Percentiles rank a stretch among this genome's conserved stretches.
Conservation (phyloP, 345 rosid species). For the Physaria fendleri region DNA sequence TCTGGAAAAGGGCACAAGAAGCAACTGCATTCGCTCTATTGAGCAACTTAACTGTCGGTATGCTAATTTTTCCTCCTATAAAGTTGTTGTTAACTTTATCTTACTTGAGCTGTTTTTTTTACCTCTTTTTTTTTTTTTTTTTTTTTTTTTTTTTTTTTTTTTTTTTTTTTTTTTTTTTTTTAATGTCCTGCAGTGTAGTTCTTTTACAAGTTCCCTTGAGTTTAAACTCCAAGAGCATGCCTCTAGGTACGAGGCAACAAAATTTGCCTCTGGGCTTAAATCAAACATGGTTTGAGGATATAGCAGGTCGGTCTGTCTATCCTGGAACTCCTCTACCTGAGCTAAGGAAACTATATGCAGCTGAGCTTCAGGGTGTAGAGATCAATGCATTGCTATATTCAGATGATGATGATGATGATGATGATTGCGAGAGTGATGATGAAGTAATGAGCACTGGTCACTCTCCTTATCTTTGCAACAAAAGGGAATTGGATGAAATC, state of each 20-base stretch:
- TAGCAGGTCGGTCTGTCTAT: constrained; percentile 28
- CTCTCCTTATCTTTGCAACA: constrained; percentile 53
- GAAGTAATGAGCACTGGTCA: constrained; percentile 90
- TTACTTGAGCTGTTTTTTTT: not conserved
- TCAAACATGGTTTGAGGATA: constrained; percentile 34
- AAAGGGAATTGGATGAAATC: constrained; percentile 31
- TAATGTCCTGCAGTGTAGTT: constrained; percentile 33
- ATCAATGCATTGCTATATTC: constrained; percentile 88
- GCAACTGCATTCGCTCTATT: constrained; percentile 28
- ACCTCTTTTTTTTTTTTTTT: constrained; percentile 17
- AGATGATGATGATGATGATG: constrained; percentile 50
- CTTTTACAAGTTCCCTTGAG: constrained; percentile 32
- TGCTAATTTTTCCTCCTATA: constrained; percentile 1
- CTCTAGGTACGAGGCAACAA: constrained; percentile 35
- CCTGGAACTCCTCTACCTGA: constrained; percentile 36
- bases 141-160: too few relatives aligned
- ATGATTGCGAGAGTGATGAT: constrained; percentile 45
- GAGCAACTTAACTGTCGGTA: constrained; percentile 44
- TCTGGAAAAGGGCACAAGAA: constrained; percentile 34
- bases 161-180: too few relatives aligned
- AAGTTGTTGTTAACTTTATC: not conserved
- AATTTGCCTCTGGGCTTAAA: constrained; percentile 35
- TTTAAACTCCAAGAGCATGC: constrained; percentile 42
- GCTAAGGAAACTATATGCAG: constrained; percentile 36
- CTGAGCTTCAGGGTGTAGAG: constrained; percentile 58